Base-by-base conservation (phyloP, 306 rosid species). In the Lablab purpureus region DNA sequence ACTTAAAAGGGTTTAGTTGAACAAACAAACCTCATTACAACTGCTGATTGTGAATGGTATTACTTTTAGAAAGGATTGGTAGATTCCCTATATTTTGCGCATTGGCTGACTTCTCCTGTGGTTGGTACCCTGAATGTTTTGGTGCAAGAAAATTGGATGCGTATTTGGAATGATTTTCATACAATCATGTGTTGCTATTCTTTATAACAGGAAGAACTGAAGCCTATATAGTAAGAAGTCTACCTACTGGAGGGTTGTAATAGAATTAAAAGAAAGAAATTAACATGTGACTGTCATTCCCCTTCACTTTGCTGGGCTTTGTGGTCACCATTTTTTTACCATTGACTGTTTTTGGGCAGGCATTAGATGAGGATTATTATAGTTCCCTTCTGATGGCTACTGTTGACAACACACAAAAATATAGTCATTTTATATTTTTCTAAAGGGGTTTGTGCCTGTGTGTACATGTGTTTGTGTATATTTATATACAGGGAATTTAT, bases 1-100 rank as follows among this genome's bases (percentile, higher is more conserved):
- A 12, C 4, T 63, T 63, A 58, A 23, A 21, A 4, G 17, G 52
- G 15, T 25, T 43, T 43, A 25, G 45, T 67, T 55, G 37, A 74
- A 23, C 45, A 40, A 69, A 40, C 45, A 40, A 69, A 40, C 51
- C 78, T 74, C 43, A 74, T 52, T 74, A 19, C 17, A 45, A 25
- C 15, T 17, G 69, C 47, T 63, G 27, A 32, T 63, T 32, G 47
- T 63, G 45, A n/a, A 30, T 62, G 45, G 30, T 17, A 30, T 62
- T 28, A 15, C 18, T 62, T 12, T 62, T 62, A 62, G 23, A 32
- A 1, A 9, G 68, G 13, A n/a, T 30, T 34, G 40, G 40, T 34
- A 34, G 40, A 34, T 34, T 34, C 40, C 40, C 40, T 34, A 34
- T 34, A 34, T 5, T 34, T 7, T 34, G 40, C 9, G 6, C 8